Percentiles rank a stretch among this genome's conserved stretches.
Conservation (phyloP, 1,284 basidiomycete species). For the Malassezia restricta region DNA sequence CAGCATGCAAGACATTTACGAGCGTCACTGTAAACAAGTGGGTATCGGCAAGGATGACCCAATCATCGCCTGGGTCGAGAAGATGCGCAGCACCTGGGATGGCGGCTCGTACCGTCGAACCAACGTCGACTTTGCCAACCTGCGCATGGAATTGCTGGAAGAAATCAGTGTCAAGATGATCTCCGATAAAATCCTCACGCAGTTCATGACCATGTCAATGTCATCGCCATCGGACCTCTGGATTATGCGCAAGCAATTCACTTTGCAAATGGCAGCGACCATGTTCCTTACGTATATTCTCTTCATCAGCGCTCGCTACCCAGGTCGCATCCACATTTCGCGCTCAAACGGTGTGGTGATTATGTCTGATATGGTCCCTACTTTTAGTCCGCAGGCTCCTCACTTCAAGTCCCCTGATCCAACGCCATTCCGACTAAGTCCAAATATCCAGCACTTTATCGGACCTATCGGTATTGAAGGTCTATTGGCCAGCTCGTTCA, state of each 20-base stretch:
- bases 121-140: slow-evolving; percentile 55
- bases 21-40: slow-evolving; percentile 67
- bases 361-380: slow-evolving; percentile 43
- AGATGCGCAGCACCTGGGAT: slow-evolving; percentile 39
- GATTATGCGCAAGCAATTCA: slow-evolving; percentile 95
- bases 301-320: slow-evolving; percentile 70
- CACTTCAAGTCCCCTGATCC: slow-evolving; percentile 67
- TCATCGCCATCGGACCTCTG: slow-evolving; percentile 72
- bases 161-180: slow-evolving; percentile 80
- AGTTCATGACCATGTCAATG: slow-evolving; percentile 88
- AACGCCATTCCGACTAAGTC: slow-evolving; percentile 92
- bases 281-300: slow-evolving; percentile 89
- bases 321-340: slow-evolving; percentile 75
- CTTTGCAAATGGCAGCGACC: slow-evolving; percentile 71
- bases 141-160: slow-evolving; percentile 79
- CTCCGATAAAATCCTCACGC: slow-evolving; percentile 71
- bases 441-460: slow-evolving; percentile 88
- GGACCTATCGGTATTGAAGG: slow-evolving; percentile 83
- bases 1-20: slow-evolving; percentile 84
- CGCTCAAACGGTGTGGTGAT: slow-evolving; percentile 50
- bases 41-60: slow-evolving; percentile 81
- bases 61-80: slow-evolving; percentile 43
- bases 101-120: slow-evolving; percentile 21
- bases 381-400: slow-evolving; percentile 54
- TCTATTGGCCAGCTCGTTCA: slow-evolving; percentile 68